Percentiles rank a stretch among this genome's conserved stretches.
Conservation (phyloP, 1,284 basidiomycete genomes). For the Singerocomus inundabilis region DNA sequence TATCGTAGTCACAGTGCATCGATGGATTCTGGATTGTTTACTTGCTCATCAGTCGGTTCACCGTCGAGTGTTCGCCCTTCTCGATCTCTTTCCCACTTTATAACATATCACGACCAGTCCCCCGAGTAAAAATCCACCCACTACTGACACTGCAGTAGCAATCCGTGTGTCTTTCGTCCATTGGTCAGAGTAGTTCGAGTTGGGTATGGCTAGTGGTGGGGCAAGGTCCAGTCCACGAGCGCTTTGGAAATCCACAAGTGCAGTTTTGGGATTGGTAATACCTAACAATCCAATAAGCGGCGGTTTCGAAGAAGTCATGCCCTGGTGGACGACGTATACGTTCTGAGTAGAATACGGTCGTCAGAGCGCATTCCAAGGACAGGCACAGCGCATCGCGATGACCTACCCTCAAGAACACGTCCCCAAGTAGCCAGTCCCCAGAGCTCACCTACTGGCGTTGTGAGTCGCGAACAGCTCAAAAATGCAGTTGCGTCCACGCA, state of each 20-base stretch:
- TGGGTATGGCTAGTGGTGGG: conserved; percentile 26
- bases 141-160: conserved; percentile 17
- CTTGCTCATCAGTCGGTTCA: conserved; percentile 2
- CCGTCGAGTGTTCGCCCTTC: conserved; percentile 2
- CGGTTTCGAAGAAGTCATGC: conserved; percentile 39
- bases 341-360: conserved; percentile 37
- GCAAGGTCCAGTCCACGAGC: conserved; percentile 46
- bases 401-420: conserved; percentile 53
- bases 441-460: conserved; percentile 44
- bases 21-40: conserved; percentile 1
- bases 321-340: conserved; percentile 51
- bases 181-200: conserved; percentile 5
- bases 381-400: not conserved
- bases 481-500: conserved; percentile 29
- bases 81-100: conserved; percentile 5
- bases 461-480: conserved; percentile 5
- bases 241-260: conserved; percentile 42
- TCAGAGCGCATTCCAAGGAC: not conserved
- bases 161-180: conserved; percentile 19
- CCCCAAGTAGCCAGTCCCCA: conserved; percentile 64
- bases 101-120: conserved; percentile 25
- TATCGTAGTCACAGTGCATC: conserved; percentile 1
- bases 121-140: conserved; percentile 36
- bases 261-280: conserved; percentile 41
- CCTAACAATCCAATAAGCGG: conserved; percentile 50